A percentile compares a stretch with the other conserved stretches of the same genome.
These are phyloP conservation scores for Cladosporium sp. DNA, from an alignment of 2,329 filamentous ascomycete species.

Conservation along the genomic window DNA sequence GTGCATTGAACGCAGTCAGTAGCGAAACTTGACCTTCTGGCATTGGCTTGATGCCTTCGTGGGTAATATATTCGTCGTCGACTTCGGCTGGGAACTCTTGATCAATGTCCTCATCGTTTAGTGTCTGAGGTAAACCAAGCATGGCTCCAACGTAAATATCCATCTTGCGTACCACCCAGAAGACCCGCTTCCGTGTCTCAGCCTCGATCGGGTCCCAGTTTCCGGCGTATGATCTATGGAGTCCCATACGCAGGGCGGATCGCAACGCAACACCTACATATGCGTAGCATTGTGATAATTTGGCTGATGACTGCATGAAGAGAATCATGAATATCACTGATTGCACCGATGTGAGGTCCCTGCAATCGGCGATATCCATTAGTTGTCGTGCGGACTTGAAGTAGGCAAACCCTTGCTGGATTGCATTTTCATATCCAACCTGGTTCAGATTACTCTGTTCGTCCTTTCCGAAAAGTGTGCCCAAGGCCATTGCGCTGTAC, in stretches of 20 bases:
- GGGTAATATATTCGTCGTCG: conserved; percentile 50
- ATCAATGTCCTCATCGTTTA: conserved; percentile 48
- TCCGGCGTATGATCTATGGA: conserved; percentile 46
- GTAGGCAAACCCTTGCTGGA: conserved; percentile 48
- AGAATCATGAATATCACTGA: conserved; percentile 52
- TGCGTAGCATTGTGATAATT: conserved; percentile 50
- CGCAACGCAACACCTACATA: conserved; percentile 50
- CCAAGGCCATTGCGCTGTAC: conserved; percentile 46
- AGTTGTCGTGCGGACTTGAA: conserved; percentile 47
- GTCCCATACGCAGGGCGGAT: conserved; percentile 48
- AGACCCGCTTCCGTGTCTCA: conserved; percentile 48
- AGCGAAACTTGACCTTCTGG: conserved; percentile 52
- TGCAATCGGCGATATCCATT: conserved; percentile 51
- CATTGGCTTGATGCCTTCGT: conserved; percentile 48
- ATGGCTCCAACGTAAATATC: conserved; percentile 51
- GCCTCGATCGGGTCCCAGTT: conserved; percentile 47
- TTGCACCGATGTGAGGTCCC: conserved; percentile 48
- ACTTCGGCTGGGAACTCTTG: conserved; percentile 45
- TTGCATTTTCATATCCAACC: conserved; percentile 42
- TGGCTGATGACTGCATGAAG: conserved; percentile 50
- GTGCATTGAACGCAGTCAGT: conserved; percentile 58
- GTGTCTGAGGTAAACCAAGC: conserved; percentile 45
- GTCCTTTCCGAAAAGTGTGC: conserved; percentile 43
- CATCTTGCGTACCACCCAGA: conserved; percentile 50
- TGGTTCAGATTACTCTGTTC: conserved; percentile 33